Evolutionary conservation across 257 asterid species (phyloP).

Genomic region (Cruciata laevipes): DNA sequence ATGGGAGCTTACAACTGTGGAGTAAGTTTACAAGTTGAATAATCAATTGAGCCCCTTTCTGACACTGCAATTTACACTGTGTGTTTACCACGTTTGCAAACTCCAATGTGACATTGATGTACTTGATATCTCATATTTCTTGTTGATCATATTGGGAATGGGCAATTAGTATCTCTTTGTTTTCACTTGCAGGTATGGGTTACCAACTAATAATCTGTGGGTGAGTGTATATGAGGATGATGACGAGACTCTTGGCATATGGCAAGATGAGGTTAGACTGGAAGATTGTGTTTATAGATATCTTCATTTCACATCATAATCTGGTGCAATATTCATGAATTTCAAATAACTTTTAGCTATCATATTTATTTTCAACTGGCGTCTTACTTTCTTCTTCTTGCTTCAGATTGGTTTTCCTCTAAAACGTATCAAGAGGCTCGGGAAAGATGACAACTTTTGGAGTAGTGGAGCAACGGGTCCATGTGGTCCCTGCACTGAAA

Average conservation of each 20-base stretch:
- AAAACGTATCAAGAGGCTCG: conserved; percentile 67
- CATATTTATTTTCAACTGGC: not conserved
- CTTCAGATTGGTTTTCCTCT: conserved; percentile 75
- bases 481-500: conserved; percentile 93
- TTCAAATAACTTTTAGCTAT: not conserved
- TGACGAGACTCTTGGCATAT: conserved; percentile 66
- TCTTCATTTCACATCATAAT: not conserved
- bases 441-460: conserved; percentile 96
- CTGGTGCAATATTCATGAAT: not conserved
- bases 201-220: conserved; percentile 76
- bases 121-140: not conserved
- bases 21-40: conserved; percentile 35
- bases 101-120: not conserved
- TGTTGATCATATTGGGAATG: not conserved
- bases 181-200: conserved; percentile 46
- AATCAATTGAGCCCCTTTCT: not conserved
- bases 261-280: conserved; percentile 68
- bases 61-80: not conserved
- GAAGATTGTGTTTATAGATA: not conserved
- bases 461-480: conserved; percentile 95
- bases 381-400: conserved; percentile 15
- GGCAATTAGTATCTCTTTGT: not conserved
- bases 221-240: conserved; percentile 77
- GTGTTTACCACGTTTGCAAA: not conserved
- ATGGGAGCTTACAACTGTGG: conserved; percentile 84